phyloP scores from a whole-genome alignment of 306 rosid species.

The Psophocarpus tetragonolobus region DNA sequence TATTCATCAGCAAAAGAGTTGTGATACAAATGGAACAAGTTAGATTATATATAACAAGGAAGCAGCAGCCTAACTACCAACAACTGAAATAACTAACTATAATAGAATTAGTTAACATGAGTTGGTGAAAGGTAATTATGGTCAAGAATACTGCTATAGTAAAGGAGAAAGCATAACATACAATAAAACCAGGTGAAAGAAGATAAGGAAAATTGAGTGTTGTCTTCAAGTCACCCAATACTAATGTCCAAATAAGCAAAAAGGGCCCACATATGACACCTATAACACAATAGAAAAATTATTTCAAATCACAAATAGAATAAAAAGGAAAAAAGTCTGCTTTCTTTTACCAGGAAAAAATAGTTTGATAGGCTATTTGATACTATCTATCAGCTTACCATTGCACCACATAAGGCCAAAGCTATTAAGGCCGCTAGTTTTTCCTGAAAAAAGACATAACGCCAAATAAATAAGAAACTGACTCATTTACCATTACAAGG shows the following conservation, averaged over 20 bases:
- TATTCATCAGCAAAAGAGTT: too few relatives aligned
- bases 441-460: slow-evolving; percentile 52
- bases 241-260: slow-evolving; percentile 64
- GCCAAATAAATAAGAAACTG: slow-evolving; percentile 30
- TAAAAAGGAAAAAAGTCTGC: not conserved
- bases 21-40: too few relatives aligned
- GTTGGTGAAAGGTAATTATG: too few relatives aligned
- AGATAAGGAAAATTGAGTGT: slow-evolving; percentile 62
- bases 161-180: slow-evolving; percentile 36
- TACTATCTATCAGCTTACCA: slow-evolving; percentile 49
- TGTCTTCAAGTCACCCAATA: slow-evolving; percentile 71
- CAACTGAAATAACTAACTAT: too few relatives aligned
- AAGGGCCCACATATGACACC: slow-evolving; percentile 73
- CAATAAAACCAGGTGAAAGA: slow-evolving; percentile 71
- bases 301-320: slow-evolving; percentile 10
- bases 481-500: slow-evolving; percentile 33
- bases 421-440: slow-evolving; percentile 85
- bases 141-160: not conserved
- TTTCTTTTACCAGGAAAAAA: not conserved
- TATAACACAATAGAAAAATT: slow-evolving; percentile 14
- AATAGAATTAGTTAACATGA: too few relatives aligned
- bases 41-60: too few relatives aligned
- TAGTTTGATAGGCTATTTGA: not conserved
- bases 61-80: too few relatives aligned
- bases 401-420: slow-evolving; percentile 97